Conservation (phyloP, 2,329 filamentous ascomycete genomes). For the Didymella lethalis region DNA sequence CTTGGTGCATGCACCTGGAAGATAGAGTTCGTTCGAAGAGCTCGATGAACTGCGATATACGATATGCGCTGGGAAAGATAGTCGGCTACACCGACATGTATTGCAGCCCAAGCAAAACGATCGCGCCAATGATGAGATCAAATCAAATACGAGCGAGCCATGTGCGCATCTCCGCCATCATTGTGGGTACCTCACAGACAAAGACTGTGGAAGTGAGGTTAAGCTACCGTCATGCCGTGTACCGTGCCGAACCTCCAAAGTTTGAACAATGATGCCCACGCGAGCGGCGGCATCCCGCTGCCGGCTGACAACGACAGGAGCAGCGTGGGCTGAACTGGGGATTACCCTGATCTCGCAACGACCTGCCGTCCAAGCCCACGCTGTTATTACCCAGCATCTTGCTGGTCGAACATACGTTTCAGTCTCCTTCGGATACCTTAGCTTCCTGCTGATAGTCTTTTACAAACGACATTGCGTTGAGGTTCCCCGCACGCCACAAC, state of each 20-base stretch:
- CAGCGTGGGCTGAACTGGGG: slow-evolving; percentile 11
- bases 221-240: slow-evolving; percentile 35
- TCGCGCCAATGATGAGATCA: slow-evolving; percentile 8
- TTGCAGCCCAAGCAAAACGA: slow-evolving; percentile 25
- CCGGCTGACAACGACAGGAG: slow-evolving; percentile 20
- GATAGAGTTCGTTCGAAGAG: slow-evolving; percentile 22
- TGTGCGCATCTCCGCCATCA: slow-evolving; percentile 31
- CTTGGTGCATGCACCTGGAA: slow-evolving; percentile 10
- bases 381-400: background rate
- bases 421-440: background rate
- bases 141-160: slow-evolving; percentile 21
- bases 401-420: background rate
- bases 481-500: slow-evolving; percentile 32
- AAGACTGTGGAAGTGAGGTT: slow-evolving; percentile 25
- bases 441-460: slow-evolving; percentile 5
- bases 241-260: slow-evolving; percentile 32
- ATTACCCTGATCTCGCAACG: slow-evolving; percentile 10
- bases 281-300: slow-evolving; percentile 21
- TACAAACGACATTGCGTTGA: slow-evolving; percentile 12
- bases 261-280: slow-evolving; percentile 21
- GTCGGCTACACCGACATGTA: slow-evolving; percentile 22
- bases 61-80: slow-evolving; percentile 27
- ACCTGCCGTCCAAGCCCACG: background rate
- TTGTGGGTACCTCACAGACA: slow-evolving; percentile 13
- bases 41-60: slow-evolving; percentile 36